Evolutionary conservation across 352 stramenopile species (phyloP), one percentile per base, ranked within the genome.

Genomic region (Pythium plurisporium): DNA sequence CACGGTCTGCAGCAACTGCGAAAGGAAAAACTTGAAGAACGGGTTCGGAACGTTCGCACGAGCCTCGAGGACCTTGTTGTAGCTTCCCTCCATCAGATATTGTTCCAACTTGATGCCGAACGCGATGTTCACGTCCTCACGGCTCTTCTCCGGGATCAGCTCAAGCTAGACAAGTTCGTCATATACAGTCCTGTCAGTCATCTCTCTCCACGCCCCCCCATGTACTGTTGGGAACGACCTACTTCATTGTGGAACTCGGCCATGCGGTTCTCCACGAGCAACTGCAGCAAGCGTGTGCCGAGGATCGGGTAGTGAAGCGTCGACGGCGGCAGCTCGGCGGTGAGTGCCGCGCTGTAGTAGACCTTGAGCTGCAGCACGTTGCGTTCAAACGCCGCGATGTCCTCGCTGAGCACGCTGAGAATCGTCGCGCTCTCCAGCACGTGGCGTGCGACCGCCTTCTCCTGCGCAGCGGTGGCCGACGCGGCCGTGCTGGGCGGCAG

Each of bases 11-110:
- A 98, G 69, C 27, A 98, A 65, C 60, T 96, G 89, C 25, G 91
- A 80, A 37, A 98, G 82, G 72, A 98, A 98, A 67, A 97, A 97
- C 67, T 82, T 80, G 76, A 97, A 98, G 54, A 88, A 89, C 49
- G 86, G 85, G 65, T 96, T 86, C 8, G 95, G 95, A 56, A 98
- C 82, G 60, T 91, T 80, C n/a, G 81, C 69, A 34, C 75, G 86
- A 12, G 89, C 78, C 58, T 94, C 80, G 17, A 98, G 79, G 22
- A 98, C 86, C 74, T 97, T 96, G 71, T 96, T 94, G 80, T 97
- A 97, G 55, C 83, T 96, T 15, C 89, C 89, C 49, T 96, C 89
- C 87, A 96, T 96, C 37, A 97, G 65, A 64, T 94, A 94, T 68
- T 97, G 88, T 74, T 97, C 89, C 55, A 96, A 65, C 59, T 94